phyloP scores from a whole-genome alignment of 164 flowering plant genomes.

The Aristolochia contorta region DNA sequence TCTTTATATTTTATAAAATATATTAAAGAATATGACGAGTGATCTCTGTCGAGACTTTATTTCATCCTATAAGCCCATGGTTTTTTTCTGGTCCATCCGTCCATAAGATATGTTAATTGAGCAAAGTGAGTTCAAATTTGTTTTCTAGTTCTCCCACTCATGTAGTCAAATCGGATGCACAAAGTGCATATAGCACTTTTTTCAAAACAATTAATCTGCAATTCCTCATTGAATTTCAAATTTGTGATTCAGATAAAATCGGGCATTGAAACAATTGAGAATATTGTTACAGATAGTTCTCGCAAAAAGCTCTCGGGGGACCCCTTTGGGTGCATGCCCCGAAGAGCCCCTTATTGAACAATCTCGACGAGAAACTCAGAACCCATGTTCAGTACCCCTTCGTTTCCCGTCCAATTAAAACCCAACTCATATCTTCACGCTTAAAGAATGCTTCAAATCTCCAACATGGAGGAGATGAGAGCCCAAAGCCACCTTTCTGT shows the following conservation, averaged over 20 bases:
- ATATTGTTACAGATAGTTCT: conserved; percentile 15
- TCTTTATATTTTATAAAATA: too few relatives aligned
- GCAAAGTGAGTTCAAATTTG: too few relatives aligned
- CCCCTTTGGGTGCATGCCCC: conserved; percentile 3
- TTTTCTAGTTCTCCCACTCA: too few relatives aligned
- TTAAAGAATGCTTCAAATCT: conserved; percentile 52
- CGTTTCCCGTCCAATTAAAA: neutral
- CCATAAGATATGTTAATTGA: too few relatives aligned
- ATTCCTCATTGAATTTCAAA: conserved; percentile 6
- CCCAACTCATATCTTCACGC: conserved; percentile 36
- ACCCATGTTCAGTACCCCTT: neutral
- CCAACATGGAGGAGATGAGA: conserved; percentile 75
- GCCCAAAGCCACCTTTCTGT: conserved; percentile 64
- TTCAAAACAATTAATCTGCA: too few relatives aligned
- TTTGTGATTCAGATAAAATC: conserved; percentile 3
- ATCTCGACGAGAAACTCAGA: neutral
- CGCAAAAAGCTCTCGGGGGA: neutral
- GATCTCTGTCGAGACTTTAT: too few relatives aligned
- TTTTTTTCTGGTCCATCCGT: too few relatives aligned
- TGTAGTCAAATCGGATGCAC: too few relatives aligned
- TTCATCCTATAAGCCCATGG: too few relatives aligned
- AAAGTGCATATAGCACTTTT: too few relatives aligned
- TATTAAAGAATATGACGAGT: too few relatives aligned
- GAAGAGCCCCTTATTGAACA: conserved; percentile 8
- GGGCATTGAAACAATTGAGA: conserved; percentile 16